Base-by-base conservation (phyloP, 2,329 filamentous ascomycete genomes). In the Juglanconis sp. region DNA sequence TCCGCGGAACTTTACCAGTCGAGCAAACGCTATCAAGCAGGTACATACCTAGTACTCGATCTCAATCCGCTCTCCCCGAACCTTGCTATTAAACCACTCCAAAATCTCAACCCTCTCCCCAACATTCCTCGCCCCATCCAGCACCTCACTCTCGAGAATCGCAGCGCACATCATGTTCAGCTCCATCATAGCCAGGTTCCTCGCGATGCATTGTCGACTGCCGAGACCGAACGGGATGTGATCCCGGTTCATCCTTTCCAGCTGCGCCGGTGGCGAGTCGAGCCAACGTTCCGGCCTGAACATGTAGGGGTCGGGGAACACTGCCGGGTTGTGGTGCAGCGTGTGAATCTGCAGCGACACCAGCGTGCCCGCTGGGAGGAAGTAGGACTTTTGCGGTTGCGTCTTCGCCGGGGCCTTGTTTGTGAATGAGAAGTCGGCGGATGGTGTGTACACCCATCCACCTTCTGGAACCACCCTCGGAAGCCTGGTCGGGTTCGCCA, bases 141-240 rank as follows among this genome's bases (percentile, higher is more conserved):
- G 59, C 34, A 61, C 48, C 2, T 34, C 40, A 31, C 24, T 42
- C 42, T 57, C 52, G 5, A 57, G 36, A 17, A 61, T 56, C 34
- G 53, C 53, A 30, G 59, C 59, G 13, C 46, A 56, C n/a, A 49
- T 35, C 35, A 63, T n/a, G 11, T 52, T 59, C 7, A 65, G 53
- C 42, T 65, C 65, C 8, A 56, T 44, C 36, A 54, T 62, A 15
- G 57, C 62, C 1, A 65, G 54, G n/a, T 68, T 68, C 30, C 63
- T 63, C 0, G 57, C 64, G 15, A 67, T 65, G 49, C 66, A 68
- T 2, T 62, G 61, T 6, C 66, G 62, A 5, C 36, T 48, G 4
- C 67, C 67, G 15, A 66, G 65, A 5, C 66, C 65, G 40, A 68
- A 68, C 9, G 64, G 60, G 36, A 67, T 64, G 40, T 65, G 63